These are phyloP conservation scores for Mikania micrantha DNA, from an alignment of 129 eudicot species.

Conservation along the genomic window DNA sequence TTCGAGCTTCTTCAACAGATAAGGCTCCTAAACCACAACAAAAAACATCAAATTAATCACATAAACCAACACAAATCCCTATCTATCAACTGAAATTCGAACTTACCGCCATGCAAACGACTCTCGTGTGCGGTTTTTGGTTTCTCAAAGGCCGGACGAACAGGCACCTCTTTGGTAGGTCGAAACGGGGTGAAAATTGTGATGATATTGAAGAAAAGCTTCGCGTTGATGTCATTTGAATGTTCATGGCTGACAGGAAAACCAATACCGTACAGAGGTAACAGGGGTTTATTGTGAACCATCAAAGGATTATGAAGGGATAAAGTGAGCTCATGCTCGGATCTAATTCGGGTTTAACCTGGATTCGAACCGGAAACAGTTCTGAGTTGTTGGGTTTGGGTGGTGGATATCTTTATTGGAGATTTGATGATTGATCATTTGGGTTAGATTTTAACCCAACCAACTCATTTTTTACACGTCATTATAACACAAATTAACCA, in stretches of 20 bases:
- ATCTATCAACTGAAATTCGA: conserved; percentile 2
- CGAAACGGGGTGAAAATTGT: conserved; percentile 25
- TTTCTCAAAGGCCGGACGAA: conserved; percentile 20
- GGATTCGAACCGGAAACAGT: background rate
- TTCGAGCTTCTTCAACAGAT: conserved; percentile 74
- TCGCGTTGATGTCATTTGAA: conserved; percentile 33
- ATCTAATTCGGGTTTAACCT: background rate
- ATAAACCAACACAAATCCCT: background rate
- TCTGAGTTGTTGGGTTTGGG: too few relatives aligned
- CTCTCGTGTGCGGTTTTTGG: conserved; percentile 21
- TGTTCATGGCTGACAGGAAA: conserved; percentile 36
- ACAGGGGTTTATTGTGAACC: background rate
- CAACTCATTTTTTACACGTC: too few relatives aligned
- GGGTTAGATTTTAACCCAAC: too few relatives aligned
- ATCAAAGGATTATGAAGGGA: conserved; percentile 15
- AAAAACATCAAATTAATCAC: conserved; percentile 1
- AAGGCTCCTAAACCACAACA: conserved; percentile 67
- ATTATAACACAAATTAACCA: too few relatives aligned
- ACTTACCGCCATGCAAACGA: conserved; percentile 76
- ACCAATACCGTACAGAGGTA: background rate
- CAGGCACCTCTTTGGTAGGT: conserved; percentile 6
- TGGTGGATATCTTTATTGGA: too few relatives aligned
- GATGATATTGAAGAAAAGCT: conserved; percentile 36
- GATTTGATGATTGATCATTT: too few relatives aligned
- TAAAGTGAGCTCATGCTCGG: conserved; percentile 7